Evolutionary conservation across 2,329 filamentous ascomycete genomes (phyloP).

Genomic region (Exserohilum rostratum): DNA sequence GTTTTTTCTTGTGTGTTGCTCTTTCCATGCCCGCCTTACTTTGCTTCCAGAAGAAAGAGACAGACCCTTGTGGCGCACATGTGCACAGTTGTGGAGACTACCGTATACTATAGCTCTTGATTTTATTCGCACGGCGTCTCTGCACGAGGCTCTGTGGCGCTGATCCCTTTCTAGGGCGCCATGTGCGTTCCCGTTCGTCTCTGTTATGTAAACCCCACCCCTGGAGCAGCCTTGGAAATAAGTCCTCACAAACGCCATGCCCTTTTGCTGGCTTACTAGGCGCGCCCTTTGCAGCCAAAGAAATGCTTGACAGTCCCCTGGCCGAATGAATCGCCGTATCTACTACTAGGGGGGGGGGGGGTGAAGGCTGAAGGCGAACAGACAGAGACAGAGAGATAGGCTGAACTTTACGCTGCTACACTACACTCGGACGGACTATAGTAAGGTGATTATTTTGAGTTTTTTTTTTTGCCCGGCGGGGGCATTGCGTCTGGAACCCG

Average conservation of each 20-base stretch:
- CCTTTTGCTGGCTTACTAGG: not conserved
- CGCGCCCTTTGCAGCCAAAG: not conserved
- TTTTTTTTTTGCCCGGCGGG: not conserved
- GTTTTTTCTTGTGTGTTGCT: not conserved
- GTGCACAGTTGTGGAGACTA: not conserved
- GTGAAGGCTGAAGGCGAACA: not conserved
- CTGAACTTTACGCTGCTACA: not conserved
- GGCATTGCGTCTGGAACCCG: not conserved
- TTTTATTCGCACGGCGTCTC: conserved; percentile 11
- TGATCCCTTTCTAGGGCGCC: conserved; percentile 14
- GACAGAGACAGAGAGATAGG: not conserved
- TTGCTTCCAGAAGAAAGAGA: not conserved
- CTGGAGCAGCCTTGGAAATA: no score
- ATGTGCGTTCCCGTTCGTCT: conserved; percentile 13
- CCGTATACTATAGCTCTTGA: not conserved
- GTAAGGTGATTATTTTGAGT: not conserved
- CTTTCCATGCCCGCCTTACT: not conserved
- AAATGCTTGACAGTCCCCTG: no score
- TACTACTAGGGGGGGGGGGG: not conserved
- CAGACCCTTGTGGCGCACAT: not conserved
- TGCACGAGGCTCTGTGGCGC: conserved; percentile 2
- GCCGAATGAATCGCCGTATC: not conserved
- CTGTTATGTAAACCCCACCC: not conserved
- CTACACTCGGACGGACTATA: not conserved
- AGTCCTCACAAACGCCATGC: not conserved